Conservation (phyloP, 176 grass and related monocot genomes). For the Poa pratensis region DNA sequence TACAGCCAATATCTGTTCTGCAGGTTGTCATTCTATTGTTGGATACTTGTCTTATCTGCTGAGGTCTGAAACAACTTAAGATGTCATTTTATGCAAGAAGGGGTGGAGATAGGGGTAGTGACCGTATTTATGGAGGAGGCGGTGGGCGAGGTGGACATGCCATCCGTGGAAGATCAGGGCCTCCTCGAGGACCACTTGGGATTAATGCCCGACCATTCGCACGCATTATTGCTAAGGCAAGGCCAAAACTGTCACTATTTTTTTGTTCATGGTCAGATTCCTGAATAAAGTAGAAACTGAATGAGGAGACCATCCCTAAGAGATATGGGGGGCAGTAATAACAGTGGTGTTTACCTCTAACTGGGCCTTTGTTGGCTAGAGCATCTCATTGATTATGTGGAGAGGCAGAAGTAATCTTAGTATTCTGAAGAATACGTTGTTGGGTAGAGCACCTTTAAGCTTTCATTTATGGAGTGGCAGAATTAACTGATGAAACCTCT, state of each 20-base stretch:
- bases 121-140: slow-evolving; percentile 59
- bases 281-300: slow-evolving; percentile 60
- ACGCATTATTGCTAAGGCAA: slow-evolving; percentile 96
- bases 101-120: slow-evolving; percentile 60
- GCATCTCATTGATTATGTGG: slow-evolving; percentile 37
- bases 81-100: slow-evolving; percentile 75
- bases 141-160: slow-evolving; percentile 67
- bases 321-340: slow-evolving; percentile 40
- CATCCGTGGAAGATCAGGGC: slow-evolving; percentile 64
- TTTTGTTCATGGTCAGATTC: slow-evolving; percentile 71
- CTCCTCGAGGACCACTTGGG: slow-evolving; percentile 76
- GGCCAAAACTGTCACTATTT: slow-evolving; percentile 67
- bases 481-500: slow-evolving; percentile 41
- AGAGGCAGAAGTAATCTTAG: slow-evolving; percentile 32
- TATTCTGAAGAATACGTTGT: slow-evolving; percentile 39
- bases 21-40: slow-evolving; percentile 42
- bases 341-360: slow-evolving; percentile 21
- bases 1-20: slow-evolving; percentile 29
- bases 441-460: slow-evolving; percentile 32
- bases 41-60: slow-evolving; percentile 14
- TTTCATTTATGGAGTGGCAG: slow-evolving; percentile 35
- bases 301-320: slow-evolving; percentile 41
- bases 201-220: slow-evolving; percentile 82
- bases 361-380: slow-evolving; percentile 43
- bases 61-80: slow-evolving; percentile 39